phyloP scores from a whole-genome alignment of 371 early-diverging fungal genomes.

The Apophysomyces elegans region DNA sequence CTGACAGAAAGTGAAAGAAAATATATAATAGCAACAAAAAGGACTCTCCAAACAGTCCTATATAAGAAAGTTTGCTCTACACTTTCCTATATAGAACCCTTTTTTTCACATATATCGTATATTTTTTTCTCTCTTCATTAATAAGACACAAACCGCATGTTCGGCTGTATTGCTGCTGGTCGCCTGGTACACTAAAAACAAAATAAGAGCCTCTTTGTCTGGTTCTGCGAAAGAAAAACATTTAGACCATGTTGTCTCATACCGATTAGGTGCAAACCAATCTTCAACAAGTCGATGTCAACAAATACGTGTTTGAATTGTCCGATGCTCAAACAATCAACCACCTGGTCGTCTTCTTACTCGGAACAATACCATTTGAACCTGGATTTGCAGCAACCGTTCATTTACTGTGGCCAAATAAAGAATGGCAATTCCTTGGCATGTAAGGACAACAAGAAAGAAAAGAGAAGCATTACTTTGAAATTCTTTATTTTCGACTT shows the following conservation, averaged over 20 bases:
- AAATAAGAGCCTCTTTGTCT: no score
- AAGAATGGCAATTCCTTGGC: conserved; percentile 86
- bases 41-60: no score
- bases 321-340: conserved; percentile 83
- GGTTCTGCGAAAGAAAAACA: no score
- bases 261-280: conserved; percentile 83
- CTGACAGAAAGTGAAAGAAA: no score
- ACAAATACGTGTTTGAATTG: conserved; percentile 82
- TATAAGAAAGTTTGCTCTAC: no score
- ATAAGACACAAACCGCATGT: conserved; percentile 57
- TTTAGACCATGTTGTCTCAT: background rate
- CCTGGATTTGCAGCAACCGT: conserved; percentile 86
- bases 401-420: conserved; percentile 87
- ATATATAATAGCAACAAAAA: no score
- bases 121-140: background rate
- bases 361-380: conserved; percentile 86
- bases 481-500: background rate
- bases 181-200: conserved; percentile 60
- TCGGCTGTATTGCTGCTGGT: conserved; percentile 89
- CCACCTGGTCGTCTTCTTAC: conserved; percentile 91
- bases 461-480: no score
- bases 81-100: no score
- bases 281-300: conserved; percentile 83
- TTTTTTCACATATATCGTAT: background rate
- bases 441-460: conserved; percentile 45